These are phyloP conservation scores for Verticillium tricorpus DNA, from an alignment of 2,329 filamentous ascomycete species.

Conservation along the genomic window DNA sequence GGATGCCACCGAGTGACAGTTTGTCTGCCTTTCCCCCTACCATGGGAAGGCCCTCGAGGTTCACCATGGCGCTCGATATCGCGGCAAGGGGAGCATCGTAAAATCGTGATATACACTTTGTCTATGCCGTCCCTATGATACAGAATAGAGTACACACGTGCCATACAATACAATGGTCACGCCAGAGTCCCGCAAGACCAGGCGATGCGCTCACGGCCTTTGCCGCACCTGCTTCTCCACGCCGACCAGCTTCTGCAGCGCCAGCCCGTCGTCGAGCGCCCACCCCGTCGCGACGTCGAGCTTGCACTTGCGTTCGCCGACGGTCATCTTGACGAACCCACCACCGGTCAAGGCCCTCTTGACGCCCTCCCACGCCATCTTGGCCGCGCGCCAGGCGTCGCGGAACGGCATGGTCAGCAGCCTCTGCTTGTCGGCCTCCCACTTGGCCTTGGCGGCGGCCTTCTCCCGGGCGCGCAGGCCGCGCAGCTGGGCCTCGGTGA, in stretches of 20 bases:
- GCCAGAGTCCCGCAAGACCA: not conserved
- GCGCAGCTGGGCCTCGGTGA: constrained; percentile 19
- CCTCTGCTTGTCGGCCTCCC: constrained; percentile 50
- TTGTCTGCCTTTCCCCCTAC: no score
- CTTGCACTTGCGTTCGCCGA: constrained; percentile 48
- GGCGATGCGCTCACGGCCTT: not conserved
- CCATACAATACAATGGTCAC: not conserved
- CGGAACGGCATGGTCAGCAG: constrained; percentile 55
- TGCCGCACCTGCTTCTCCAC: constrained; percentile 15
- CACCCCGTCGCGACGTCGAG: constrained; percentile 54
- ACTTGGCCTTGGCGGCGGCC: constrained; percentile 29
- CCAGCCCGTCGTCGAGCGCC: constrained; percentile 54
- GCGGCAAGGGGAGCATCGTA: not conserved
- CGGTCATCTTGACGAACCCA: constrained; percentile 47
- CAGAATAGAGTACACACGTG: not conserved
- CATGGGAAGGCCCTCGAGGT: no score
- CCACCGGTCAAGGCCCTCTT: constrained; percentile 50
- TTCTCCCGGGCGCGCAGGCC: constrained; percentile 29
- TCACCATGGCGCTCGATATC: not conserved
- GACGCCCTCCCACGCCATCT: constrained; percentile 38
- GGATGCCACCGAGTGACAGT: no score
- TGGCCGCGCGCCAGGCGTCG: constrained; percentile 37
- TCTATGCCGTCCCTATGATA: not conserved
- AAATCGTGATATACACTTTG: not conserved
- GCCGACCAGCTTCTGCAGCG: constrained; percentile 50